Base-by-base conservation (phyloP, 2,329 filamentous ascomycete genomes). In the Colletotrichum tabaci region DNA sequence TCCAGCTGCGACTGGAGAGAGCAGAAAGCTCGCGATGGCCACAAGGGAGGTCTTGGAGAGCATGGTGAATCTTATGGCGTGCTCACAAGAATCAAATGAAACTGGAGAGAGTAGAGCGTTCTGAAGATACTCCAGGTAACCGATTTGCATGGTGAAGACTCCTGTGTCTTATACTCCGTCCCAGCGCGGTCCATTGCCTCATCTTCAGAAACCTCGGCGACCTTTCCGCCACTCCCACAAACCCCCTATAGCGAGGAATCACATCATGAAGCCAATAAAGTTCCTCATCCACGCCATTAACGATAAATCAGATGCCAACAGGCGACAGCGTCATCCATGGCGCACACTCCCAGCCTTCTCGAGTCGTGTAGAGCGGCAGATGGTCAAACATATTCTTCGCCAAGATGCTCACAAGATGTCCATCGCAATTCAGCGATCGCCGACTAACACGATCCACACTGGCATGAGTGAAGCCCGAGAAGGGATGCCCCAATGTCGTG, bases 21-120 rank as follows among this genome's bases (percentile, higher is more conserved):
- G 58, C 38, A 67, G n/a, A 10, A 64, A 18, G 38, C 65, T n/a
- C 38, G 42, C 38, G 40, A 67, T 26, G 52, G 65, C 58, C 18
- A 15, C 47, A 21, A 26, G 13, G 8, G n/a, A 56, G 23, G 35
- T 30, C 26, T 55, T 42, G n/a, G 38, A 57, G 21, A 57, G 18
- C 49, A 64, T 46, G n/a, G 4, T 57, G 35, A 18, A 26, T 2
- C 23, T 38, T 8, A 12, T 40, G 30, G 26, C 13, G 13, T 38
- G 30, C n/a, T 8, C 30, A 18, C 49, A 40, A n/a, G 2, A 10
- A 4, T 18, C 21, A 10, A 40, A 13, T 35, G 49, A 44, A 21
- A 57, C 23, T 13, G 13, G n/a, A 57, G n/a, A n/a, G 15, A 44
- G 9, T 13, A 13, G 10, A 6, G 9, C 46, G 21, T 8, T 23